Percentiles rank a stretch among this genome's conserved stretches.
phyloP scores from a whole-genome alignment of 148 eudicot species.

The Chenopodium quinoa region DNA sequence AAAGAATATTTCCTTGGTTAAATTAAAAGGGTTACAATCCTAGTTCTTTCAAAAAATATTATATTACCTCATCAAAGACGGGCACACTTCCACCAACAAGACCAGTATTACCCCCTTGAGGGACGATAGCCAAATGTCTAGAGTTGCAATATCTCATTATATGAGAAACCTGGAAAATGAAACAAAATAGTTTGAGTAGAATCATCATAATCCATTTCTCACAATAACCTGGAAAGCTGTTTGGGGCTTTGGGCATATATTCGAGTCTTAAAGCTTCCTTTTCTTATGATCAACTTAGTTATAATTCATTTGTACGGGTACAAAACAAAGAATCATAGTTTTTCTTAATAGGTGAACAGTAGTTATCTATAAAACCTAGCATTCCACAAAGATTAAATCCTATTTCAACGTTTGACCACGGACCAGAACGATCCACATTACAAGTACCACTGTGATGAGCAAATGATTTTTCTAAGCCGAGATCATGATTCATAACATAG shows the following conservation, averaged over 20 bases:
- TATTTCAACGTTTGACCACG: too few relatives aligned
- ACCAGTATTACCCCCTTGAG: constrained; percentile 99
- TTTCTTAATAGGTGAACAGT: not conserved
- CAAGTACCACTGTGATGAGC: too few relatives aligned
- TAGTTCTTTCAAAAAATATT: not conserved
- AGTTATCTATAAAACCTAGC: not conserved
- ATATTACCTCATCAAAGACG: constrained; percentile 83
- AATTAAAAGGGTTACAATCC: not conserved
- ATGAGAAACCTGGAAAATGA: constrained; percentile 66
- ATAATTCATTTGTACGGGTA: not conserved
- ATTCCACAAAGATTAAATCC: too few relatives aligned
- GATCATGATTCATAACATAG: too few relatives aligned
- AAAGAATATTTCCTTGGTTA: not conserved
- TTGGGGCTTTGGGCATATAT: too few relatives aligned
- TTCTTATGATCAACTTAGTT: not conserved
- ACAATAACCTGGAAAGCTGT: not conserved
- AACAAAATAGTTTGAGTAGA: not conserved
- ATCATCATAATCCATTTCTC: not conserved
- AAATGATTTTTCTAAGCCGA: too few relatives aligned
- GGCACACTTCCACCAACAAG: constrained; percentile 99
- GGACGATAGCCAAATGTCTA: constrained; percentile 80
- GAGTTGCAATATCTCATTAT: constrained; percentile 73
- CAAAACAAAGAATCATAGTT: not conserved
- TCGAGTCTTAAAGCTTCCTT: too few relatives aligned
- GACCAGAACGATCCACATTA: too few relatives aligned